Conservation (phyloP, 495 filamentous ascomycete species). For the Talaromyces adpressus region DNA sequence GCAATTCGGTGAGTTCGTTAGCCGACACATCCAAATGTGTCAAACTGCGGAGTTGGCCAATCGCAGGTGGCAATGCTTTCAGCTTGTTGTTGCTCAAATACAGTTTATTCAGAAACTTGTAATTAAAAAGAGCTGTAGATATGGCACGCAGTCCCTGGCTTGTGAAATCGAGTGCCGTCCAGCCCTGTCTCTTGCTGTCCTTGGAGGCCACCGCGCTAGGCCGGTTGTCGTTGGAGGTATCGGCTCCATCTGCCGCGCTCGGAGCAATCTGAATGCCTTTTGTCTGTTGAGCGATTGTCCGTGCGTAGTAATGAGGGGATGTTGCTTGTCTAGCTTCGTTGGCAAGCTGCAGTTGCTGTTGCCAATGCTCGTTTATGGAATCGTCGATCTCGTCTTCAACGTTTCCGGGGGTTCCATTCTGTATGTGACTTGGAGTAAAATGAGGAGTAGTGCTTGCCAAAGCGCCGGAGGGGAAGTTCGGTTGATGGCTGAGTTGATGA, state of each 20-base stretch:
- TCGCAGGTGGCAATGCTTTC: conserved; percentile 61
- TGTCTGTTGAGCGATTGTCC: conserved; percentile 48
- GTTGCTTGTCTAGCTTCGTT: conserved; percentile 61
- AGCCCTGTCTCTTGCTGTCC: conserved; percentile 65
- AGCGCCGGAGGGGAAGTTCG: conserved; percentile 69
- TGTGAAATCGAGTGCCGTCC: conserved; percentile 86
- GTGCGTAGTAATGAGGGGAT: conserved; percentile 60
- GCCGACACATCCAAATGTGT: conserved; percentile 77
- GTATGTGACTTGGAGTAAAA: conserved; percentile 64
- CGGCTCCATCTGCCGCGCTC: conserved; percentile 53
- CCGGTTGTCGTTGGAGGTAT: conserved; percentile 53
- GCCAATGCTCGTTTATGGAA: conserved; percentile 76
- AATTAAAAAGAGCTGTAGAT: conserved; percentile 70
- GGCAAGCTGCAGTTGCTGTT: conserved; percentile 72
- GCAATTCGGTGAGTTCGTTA: conserved; percentile 77
- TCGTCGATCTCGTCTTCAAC: conserved; percentile 51
- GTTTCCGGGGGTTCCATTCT: conserved; percentile 62
- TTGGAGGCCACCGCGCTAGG: conserved; percentile 51
- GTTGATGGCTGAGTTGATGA: conserved; percentile 66
- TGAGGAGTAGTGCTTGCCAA: conserved; percentile 67
- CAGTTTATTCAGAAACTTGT: conserved; percentile 79
- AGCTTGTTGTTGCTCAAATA: conserved; percentile 91
- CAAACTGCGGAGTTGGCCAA: conserved; percentile 74
- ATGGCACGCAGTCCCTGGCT: conserved; percentile 85
- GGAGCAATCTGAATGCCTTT: conserved; percentile 53